Percentiles rank a stretch among this genome's conserved stretches.
Evolutionary conservation across 495 filamentous ascomycete genomes (phyloP).

Genomic region (Aspergillus olivimuriae): DNA sequence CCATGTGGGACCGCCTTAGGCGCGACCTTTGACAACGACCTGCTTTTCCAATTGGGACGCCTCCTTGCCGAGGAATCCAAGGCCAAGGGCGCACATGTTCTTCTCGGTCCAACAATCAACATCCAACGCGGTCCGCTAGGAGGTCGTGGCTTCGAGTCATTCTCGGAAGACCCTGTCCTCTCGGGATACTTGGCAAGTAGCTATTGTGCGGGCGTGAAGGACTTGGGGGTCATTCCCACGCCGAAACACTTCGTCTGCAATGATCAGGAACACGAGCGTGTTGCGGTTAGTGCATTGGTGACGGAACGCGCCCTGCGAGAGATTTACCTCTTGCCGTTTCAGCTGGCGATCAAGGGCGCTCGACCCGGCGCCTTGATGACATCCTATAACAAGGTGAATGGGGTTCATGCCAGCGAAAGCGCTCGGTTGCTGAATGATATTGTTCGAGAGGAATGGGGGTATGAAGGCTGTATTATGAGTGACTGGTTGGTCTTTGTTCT

Average conservation of each 20-base stretch:
- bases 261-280: constrained; percentile 60
- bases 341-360: constrained; percentile 54
- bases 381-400: constrained; percentile 70
- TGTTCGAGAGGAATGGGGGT: constrained; percentile 65
- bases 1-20: constrained; percentile 58
- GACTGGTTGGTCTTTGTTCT: constrained; percentile 51
- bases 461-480: constrained; percentile 60
- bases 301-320: constrained; percentile 61
- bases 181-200: constrained; percentile 54
- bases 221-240: constrained; percentile 54
- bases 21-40: constrained; percentile 54
- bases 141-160: constrained; percentile 66
- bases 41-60: constrained; percentile 48
- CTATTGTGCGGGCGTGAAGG: constrained; percentile 59
- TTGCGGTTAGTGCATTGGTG: constrained; percentile 52
- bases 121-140: constrained; percentile 64
- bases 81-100: constrained; percentile 55
- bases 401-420: constrained; percentile 60
- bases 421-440: constrained; percentile 49
- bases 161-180: constrained; percentile 67
- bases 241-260: constrained; percentile 71
- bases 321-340: constrained; percentile 67
- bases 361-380: constrained; percentile 64
- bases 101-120: constrained; percentile 70
- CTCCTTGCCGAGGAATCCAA: constrained; percentile 55